Evolutionary conservation across 208 protist genomes (phyloP).

Genomic region (Trypanosoma theileri): DNA sequence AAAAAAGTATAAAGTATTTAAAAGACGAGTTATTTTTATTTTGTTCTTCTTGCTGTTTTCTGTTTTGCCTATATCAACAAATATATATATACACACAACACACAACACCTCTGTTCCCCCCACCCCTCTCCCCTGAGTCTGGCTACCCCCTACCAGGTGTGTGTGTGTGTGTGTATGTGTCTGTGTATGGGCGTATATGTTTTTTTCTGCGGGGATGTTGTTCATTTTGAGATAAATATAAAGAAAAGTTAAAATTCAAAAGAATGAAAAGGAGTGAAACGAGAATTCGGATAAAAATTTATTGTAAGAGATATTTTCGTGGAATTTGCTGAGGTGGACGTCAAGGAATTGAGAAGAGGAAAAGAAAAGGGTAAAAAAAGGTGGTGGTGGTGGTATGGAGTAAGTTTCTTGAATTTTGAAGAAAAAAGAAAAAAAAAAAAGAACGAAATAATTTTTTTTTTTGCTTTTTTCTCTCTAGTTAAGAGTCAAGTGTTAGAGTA

Average conservation of each 20-base stretch:
- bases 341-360: background rate
- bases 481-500: too few species aligned
- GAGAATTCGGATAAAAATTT: background rate
- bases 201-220: background rate
- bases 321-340: background rate
- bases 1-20: background rate
- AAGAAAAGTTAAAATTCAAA: background rate
- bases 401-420: background rate
- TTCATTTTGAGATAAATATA: background rate
- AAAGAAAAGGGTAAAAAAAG: background rate
- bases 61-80: slow-evolving; percentile 9
- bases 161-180: too few species aligned
- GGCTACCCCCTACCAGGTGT: too few species aligned
- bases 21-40: background rate
- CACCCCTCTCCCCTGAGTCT: too few species aligned
- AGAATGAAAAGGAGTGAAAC: slow-evolving; percentile 11
- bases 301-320: background rate
- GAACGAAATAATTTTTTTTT: background rate
- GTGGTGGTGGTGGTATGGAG: background rate
- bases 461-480: background rate
- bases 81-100: too few species aligned
- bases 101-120: too few species aligned
- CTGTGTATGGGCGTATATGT: background rate
- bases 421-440: too few species aligned
- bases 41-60: slow-evolving; percentile 21